Base-by-base conservation (phyloP, 352 stramenopile species). In the Pelagophyceae sp. region DNA sequence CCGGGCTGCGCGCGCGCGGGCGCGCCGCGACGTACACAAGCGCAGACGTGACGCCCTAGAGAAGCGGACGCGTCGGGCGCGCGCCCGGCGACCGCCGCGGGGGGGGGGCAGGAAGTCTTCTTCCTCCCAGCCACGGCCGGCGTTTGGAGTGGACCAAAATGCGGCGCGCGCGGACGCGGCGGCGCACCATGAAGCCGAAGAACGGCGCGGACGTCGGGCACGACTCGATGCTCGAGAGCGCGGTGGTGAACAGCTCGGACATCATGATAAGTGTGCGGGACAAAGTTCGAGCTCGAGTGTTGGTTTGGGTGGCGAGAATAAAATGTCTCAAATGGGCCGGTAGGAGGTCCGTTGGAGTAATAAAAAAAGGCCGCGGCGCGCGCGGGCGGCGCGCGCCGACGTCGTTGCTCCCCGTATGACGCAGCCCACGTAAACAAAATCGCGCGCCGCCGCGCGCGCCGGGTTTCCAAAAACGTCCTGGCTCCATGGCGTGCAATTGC, bases 111-210 rank as follows among this genome's bases (percentile, higher is more conserved):
- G 25, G 15, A 23, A 45, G 63, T 71, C 32, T 37, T 71, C 63
- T 71, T 37, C 38, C 32, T 71, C 23, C 32, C 63, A 71, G 15
- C 40, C 38, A 45, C 40, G 63, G 15, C 11, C 32, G 15, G 32
- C n/a, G 65, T n/a, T 72, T 29, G 20, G 20, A 27, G 65, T 27
- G 65, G 65, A 72, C n/a, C n/a, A n/a, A n/a, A n/a, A n/a, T n/a
- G n/a, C n/a, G n/a, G n/a, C n/a, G 82, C 96, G 95, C 71, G 78
- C 98, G 89, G 32, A 92, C 92, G 72, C 90, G 90, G 77, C 94
- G 95, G 25, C 98, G 94, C 79, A 96, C 96, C 94, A 99, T 99
- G 86, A 99, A 99, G 80, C 96, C 96, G 83, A 99, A 99, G 90
- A 99, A 99, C 82, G 96, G 95, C 75, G 96, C 95, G 82, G 92